phyloP scores from a whole-genome alignment of 345 rosid species.

The Salix koriyanagi region DNA sequence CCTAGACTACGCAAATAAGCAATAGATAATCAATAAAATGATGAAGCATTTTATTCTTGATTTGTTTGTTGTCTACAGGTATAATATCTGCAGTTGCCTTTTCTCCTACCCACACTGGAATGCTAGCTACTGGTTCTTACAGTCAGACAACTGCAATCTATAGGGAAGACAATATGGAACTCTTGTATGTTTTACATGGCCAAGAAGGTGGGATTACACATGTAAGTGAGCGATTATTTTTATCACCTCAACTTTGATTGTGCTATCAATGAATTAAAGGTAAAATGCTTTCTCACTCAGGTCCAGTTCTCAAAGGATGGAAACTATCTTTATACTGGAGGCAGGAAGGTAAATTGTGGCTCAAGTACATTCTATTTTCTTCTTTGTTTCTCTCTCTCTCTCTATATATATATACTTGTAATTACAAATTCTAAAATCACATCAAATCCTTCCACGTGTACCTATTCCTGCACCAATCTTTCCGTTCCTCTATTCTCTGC shows the following conservation, averaged over 20 bases:
- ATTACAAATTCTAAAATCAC: not conserved
- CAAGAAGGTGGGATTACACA: constrained; percentile 96
- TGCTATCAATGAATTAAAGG: constrained; percentile 10
- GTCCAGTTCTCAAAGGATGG: constrained; percentile 94
- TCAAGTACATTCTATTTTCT: not conserved
- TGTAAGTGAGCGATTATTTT: constrained; percentile 45
- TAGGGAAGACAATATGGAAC: constrained; percentile 96
- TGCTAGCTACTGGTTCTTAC: constrained; percentile 92
- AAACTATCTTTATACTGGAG: constrained; percentile 86
- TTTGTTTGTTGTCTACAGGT: constrained; percentile 43
- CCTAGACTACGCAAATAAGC: not conserved
- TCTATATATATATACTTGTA: not conserved
- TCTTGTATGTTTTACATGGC: constrained; percentile 80
- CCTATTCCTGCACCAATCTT: not conserved
- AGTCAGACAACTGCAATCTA: constrained; percentile 79
- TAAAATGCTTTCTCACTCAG: constrained; percentile 35
- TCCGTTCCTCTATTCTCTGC: not conserved
- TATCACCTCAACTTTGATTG: constrained; percentile 3
- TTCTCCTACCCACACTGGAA: constrained; percentile 68
- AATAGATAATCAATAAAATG: not conserved
- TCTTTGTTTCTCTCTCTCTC: not conserved
- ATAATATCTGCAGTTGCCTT: constrained; percentile 82
- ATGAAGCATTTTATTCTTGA: not conserved
- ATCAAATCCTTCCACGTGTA: not conserved
- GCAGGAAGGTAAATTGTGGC: constrained; percentile 59